Evolutionary conservation across 345 rosid genomes (phyloP).

Genomic region (Eucalyptus microcorys): DNA sequence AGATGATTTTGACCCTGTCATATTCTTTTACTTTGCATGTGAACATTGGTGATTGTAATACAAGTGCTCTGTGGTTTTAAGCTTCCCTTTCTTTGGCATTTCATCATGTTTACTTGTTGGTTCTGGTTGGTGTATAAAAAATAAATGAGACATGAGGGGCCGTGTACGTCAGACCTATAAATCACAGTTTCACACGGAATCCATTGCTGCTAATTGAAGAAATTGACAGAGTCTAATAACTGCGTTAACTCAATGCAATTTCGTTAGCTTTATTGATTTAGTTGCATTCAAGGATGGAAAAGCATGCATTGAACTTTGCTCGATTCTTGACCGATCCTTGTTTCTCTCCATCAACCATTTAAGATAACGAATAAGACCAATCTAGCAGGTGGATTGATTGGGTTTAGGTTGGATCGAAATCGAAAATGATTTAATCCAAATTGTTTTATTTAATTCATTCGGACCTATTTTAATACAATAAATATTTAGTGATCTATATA

Average conservation of each 20-base stretch:
- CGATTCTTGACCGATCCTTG: neutral
- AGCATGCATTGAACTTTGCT: neutral
- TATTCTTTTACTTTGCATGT: neutral
- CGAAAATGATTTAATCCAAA: neutral
- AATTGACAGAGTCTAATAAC: neutral
- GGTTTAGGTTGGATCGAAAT: too few species aligned
- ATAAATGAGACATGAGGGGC: neutral
- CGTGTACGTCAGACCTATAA: neutral
- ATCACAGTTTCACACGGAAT: neutral
- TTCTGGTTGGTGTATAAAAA: neutral
- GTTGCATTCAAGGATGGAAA: neutral
- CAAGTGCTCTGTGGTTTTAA: neutral
- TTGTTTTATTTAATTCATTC: neutral
- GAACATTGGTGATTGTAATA: neutral
- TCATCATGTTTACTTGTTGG: neutral
- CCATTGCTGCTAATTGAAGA: neutral
- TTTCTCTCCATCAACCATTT: neutral
- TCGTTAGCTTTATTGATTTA: neutral
- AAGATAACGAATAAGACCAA: neutral
- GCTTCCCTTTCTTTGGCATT: neutral
- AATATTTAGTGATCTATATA: neutral
- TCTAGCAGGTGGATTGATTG: neutral
- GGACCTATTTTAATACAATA: too few species aligned
- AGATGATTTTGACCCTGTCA: neutral
- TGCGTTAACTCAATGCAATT: neutral